Conservation (phyloP, 2,329 filamentous ascomycete genomes). For the Chrysoporthe austroafricana region DNA sequence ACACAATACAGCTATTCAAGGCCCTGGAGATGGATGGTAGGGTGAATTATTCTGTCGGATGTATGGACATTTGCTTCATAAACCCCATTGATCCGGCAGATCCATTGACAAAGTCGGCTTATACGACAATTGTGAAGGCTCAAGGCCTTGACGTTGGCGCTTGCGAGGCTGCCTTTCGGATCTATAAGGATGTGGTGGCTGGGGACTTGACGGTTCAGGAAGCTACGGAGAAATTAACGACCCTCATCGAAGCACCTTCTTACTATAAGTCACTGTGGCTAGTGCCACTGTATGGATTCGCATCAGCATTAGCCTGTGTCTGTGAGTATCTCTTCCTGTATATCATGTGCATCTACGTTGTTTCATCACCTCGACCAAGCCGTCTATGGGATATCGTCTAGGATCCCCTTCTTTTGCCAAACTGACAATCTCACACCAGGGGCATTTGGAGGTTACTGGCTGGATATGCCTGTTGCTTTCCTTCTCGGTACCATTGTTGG, state of each 20-base stretch:
- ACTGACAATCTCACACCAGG: neutral
- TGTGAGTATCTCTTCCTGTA: neutral
- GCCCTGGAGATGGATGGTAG: slow-evolving; percentile 28
- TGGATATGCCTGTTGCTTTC: slow-evolving; percentile 26
- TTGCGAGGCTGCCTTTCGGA: slow-evolving; percentile 26
- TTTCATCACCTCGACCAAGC: neutral
- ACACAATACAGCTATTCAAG: slow-evolving; percentile 27
- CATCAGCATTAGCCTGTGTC: slow-evolving; percentile 15
- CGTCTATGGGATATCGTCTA: neutral
- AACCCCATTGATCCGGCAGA: slow-evolving; percentile 26
- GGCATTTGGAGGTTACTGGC: slow-evolving; percentile 22
- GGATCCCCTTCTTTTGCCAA: neutral
- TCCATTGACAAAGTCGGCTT: slow-evolving; percentile 27
- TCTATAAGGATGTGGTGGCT: slow-evolving; percentile 29
- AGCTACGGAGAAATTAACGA: slow-evolving; percentile 17
- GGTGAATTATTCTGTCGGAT: slow-evolving; percentile 30
- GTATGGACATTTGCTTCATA: slow-evolving; percentile 28
- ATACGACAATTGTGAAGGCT: slow-evolving; percentile 29
- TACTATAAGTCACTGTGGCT: slow-evolving; percentile 25
- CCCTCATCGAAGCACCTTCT: slow-evolving; percentile 18
- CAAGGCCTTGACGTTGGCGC: slow-evolving; percentile 29
- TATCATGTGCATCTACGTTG: neutral
- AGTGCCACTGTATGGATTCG: slow-evolving; percentile 23
- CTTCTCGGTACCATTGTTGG: slow-evolving; percentile 22
- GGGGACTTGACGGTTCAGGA: slow-evolving; percentile 26